A percentile compares a stretch with the other conserved stretches of the same genome.
Conservation (phyloP, 208 protist genomes). For the Trypanosoma rangeli region DNA sequence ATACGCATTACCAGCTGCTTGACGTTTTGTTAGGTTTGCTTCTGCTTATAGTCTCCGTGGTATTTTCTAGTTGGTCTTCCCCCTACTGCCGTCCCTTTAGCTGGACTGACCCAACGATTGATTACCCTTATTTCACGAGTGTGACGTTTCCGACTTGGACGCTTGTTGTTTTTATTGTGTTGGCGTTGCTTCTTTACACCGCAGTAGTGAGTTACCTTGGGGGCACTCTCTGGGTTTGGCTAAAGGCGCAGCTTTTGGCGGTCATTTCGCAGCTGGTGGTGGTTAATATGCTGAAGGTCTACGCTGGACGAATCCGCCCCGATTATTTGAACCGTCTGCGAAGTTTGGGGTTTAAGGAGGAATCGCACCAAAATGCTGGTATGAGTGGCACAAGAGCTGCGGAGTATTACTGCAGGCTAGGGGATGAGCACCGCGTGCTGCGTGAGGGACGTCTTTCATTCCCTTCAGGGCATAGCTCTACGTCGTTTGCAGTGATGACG, state of each 20-base stretch:
- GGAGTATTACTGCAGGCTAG: conserved; percentile 61
- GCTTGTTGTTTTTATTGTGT: conserved; percentile 39
- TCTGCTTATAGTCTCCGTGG: conserved; percentile 22
- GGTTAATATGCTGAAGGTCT: conserved; percentile 58
- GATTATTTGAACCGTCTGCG: conserved; percentile 80
- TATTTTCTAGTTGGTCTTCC: background rate
- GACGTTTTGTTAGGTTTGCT: conserved; percentile 42
- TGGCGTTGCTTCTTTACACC: conserved; percentile 33
- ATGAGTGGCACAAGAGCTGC: conserved; percentile 1
- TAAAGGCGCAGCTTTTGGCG: conserved; percentile 53
- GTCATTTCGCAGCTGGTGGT: conserved; percentile 38
- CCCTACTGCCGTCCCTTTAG: conserved; percentile 67
- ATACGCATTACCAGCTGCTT: conserved; percentile 45
- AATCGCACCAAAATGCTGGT: conserved; percentile 17
- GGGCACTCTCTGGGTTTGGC: conserved; percentile 58
- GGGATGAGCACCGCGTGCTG: conserved; percentile 35
- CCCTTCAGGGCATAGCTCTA: conserved; percentile 90
- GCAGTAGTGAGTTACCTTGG: conserved; percentile 17
- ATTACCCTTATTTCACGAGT: conserved; percentile 40
- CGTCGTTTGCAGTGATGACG: conserved; percentile 74
- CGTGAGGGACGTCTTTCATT: conserved; percentile 87
- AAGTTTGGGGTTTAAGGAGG: conserved; percentile 42
- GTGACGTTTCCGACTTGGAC: conserved; percentile 56
- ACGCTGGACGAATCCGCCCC: conserved; percentile 90
- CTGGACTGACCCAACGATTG: conserved; percentile 73